Evolutionary conservation across 1,139 yeast species (phyloP).

Genomic region (Kodamaea ohmeri): DNA sequence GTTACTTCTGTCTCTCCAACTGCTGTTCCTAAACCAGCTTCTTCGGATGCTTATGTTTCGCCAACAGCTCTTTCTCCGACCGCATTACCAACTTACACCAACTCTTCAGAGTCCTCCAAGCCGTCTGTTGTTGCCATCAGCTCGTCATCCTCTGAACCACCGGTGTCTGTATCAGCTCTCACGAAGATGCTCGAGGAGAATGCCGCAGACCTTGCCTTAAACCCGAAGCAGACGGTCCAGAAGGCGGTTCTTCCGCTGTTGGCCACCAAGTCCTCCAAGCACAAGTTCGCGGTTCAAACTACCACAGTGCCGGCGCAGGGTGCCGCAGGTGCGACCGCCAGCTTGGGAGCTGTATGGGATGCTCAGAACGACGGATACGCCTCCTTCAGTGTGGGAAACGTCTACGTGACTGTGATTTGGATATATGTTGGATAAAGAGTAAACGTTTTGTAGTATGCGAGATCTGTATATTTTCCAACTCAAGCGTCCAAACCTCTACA

Average conservation of each 20-base stretch:
- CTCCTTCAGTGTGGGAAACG: slow-evolving; percentile 15
- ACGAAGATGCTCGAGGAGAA: slow-evolving; percentile 4
- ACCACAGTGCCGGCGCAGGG: slow-evolving; percentile 21
- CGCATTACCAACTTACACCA: no score
- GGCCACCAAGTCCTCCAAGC: slow-evolving; percentile 34
- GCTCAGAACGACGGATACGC: slow-evolving; percentile 37
- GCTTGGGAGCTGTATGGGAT: slow-evolving; percentile 43
- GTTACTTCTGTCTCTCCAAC: not conserved
- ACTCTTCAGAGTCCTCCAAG: no score
- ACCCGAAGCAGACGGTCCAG: slow-evolving; percentile 8
- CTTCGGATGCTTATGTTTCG: no score
- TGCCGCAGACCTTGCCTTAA: slow-evolving; percentile 5
- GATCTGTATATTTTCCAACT: no score
- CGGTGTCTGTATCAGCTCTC: slow-evolving; percentile 11
- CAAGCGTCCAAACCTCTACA: no score
- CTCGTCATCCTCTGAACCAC: slow-evolving; percentile 13
- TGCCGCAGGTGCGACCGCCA: slow-evolving; percentile 23
- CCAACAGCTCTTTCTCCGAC: slow-evolving; percentile 3
- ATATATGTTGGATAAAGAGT: slow-evolving; percentile 11
- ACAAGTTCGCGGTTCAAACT: slow-evolving; percentile 34
- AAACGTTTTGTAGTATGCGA: not conserved
- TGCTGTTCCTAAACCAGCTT: no score
- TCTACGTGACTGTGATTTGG: slow-evolving; percentile 33
- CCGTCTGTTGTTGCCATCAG: slow-evolving; percentile 2
- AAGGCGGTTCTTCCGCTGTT: slow-evolving; percentile 20